Conservation (phyloP, 163 green algal species). For the Scenedesmus sp. region DNA sequence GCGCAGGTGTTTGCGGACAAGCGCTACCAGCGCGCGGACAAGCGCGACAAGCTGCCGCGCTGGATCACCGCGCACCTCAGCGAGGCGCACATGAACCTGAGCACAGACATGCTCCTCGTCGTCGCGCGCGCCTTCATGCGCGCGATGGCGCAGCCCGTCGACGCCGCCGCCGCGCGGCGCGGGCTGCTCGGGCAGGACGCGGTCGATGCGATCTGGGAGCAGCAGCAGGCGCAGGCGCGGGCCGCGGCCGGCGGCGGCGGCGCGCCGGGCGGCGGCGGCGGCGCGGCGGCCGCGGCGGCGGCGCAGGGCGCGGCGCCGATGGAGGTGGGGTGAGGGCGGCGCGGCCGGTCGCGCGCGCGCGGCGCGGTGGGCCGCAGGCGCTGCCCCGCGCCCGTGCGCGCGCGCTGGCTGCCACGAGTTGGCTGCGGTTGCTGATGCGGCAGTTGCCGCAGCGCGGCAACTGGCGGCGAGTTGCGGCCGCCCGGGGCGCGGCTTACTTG, state of each 20-base stretch:
- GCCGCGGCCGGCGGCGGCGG: neutral
- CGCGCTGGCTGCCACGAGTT: too few species aligned
- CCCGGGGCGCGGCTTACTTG: too few species aligned
- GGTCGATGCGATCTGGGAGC: conserved; percentile 67
- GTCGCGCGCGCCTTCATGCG: conserved; percentile 94
- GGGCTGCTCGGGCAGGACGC: conserved; percentile 78
- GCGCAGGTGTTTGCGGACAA: neutral
- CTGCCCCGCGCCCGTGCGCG: too few species aligned
- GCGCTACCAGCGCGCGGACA: conserved; percentile 97
- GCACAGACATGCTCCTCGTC: conserved; percentile 94
- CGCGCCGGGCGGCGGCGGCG: neutral
- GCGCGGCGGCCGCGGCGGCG: neutral
- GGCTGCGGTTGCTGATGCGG: too few species aligned
- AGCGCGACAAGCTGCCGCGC: conserved; percentile 94
- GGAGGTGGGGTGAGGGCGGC: conserved; percentile 12
- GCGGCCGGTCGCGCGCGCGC: too few species aligned
- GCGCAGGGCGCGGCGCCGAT: conserved; percentile 2
- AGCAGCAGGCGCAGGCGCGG: conserved; percentile 34
- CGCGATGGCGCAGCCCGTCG: conserved; percentile 88
- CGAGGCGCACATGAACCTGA: conserved; percentile 96
- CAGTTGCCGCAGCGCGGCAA: too few species aligned
- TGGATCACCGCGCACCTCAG: conserved; percentile 96
- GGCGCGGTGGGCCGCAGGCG: too few species aligned
- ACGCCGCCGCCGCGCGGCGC: conserved; percentile 67
- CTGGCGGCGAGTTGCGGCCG: too few species aligned